Evolutionary conservation across 345 rosid species (phyloP).

Genomic region (Moricandia arvensis): DNA sequence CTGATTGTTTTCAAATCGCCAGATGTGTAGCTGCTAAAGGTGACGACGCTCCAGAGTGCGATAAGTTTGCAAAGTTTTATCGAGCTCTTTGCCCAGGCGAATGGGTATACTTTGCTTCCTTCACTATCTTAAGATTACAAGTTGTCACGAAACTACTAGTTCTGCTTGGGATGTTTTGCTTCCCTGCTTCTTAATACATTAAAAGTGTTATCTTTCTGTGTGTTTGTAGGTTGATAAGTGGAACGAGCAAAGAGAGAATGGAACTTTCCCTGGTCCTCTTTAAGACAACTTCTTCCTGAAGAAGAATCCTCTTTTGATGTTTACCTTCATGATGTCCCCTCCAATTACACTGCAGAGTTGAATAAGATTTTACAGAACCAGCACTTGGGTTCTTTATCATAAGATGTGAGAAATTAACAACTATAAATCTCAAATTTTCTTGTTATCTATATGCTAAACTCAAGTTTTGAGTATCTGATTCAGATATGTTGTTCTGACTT

Average conservation of each 20-base stretch:
- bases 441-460: not conserved
- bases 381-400: slow-evolving; percentile 33
- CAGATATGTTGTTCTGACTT: slow-evolving; percentile 13
- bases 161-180: too few relatives aligned
- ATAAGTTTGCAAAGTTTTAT: slow-evolving; percentile 87
- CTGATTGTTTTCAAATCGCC: slow-evolving; percentile 15
- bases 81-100: slow-evolving; percentile 93
- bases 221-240: slow-evolving; percentile 69
- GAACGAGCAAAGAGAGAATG: slow-evolving; percentile 98
- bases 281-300: slow-evolving; percentile 37
- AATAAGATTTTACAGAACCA: slow-evolving; percentile 38
- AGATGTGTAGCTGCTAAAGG: slow-evolving; percentile 96
- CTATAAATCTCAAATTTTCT: slow-evolving; percentile 24
- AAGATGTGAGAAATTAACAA: slow-evolving; percentile 35
- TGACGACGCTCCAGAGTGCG: slow-evolving; percentile 85
- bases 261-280: slow-evolving; percentile 96
- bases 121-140: not conserved
- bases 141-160: not conserved
- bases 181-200: not conserved
- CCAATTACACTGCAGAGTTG: slow-evolving; percentile 32
- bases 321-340: slow-evolving; percentile 15
- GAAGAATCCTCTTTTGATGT: slow-evolving; percentile 22
- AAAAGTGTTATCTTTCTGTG: slow-evolving; percentile 7
- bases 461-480: slow-evolving; percentile 31
- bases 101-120: slow-evolving; percentile 59